Conservation (phyloP, 2,329 filamentous ascomycete species). For the Microsporum ferrugineum region DNA sequence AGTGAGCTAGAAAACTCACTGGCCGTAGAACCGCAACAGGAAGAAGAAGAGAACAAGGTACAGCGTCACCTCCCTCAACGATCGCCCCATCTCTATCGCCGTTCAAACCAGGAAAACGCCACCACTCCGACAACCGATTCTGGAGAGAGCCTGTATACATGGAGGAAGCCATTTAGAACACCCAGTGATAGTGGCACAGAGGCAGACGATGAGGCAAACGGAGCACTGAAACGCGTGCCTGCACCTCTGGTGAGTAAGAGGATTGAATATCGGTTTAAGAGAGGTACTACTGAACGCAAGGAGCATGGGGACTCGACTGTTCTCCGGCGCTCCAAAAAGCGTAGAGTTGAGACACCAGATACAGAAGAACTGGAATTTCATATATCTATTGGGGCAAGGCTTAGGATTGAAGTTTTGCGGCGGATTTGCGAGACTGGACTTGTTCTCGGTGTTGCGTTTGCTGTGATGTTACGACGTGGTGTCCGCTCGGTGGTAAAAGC, state of each 20-base stretch:
- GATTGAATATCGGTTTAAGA: not conserved
- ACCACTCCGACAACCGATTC: constrained; percentile 7
- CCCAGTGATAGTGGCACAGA: constrained; percentile 87
- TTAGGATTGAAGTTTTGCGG: constrained; percentile 33
- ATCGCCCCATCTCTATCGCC: not conserved
- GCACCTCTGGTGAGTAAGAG: constrained; percentile 46
- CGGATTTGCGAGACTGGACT: constrained; percentile 45
- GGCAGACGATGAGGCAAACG: constrained; percentile 76
- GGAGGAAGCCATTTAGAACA: constrained; percentile 29
- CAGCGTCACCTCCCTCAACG: not conserved
- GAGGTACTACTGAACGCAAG: not conserved
- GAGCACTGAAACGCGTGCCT: constrained; percentile 68
- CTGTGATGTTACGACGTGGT: constrained; percentile 29
- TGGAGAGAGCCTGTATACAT: constrained; percentile 20
- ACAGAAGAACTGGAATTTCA: constrained; percentile 17
- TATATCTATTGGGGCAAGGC: constrained; percentile 21
- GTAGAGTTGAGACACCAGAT: constrained; percentile 8
- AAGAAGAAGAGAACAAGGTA: not conserved
- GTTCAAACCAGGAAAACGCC: not conserved
- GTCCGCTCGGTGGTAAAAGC: constrained; percentile 23
- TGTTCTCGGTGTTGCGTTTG: constrained; percentile 41
- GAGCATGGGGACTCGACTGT: not conserved
- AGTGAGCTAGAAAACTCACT: not conserved
- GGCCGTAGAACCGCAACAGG: not conserved
- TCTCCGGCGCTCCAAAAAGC: not conserved